These are phyloP conservation scores for Lichina pygmaea DNA, from an alignment of 495 filamentous ascomycete genomes.

Conservation along the genomic window DNA sequence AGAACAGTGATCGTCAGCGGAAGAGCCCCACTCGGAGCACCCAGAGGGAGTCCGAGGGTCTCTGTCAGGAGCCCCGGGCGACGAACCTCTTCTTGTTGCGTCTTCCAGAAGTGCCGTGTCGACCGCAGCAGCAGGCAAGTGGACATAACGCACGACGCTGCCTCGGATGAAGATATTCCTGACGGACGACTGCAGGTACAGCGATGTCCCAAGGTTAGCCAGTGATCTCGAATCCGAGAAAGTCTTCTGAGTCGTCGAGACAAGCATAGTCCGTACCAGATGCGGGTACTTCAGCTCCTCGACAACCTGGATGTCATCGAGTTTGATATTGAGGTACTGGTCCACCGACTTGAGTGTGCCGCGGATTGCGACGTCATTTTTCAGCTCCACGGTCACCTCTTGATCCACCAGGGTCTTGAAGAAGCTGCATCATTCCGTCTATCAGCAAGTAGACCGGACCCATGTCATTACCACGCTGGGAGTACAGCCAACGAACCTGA, in stretches of 20 bases:
- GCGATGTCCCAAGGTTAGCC: neutral
- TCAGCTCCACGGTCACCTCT: constrained; percentile 87
- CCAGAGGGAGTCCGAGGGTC: neutral
- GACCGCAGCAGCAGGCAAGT: constrained; percentile 65
- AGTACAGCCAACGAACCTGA: constrained; percentile 18
- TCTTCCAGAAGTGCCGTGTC: constrained; percentile 84
- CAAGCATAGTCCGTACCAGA: constrained; percentile 24
- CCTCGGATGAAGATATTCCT: constrained; percentile 97
- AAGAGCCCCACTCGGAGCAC: neutral
- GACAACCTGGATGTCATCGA: constrained; percentile 75
- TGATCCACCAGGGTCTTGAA: constrained; percentile 99
- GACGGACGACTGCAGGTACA: constrained; percentile 35
- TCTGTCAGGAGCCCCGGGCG: constrained; percentile 6
- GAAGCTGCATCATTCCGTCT: constrained; percentile 31
- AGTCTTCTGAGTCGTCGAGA: no score
- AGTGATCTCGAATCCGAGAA: neutral
- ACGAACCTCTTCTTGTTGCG: constrained; percentile 68
- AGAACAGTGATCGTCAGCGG: neutral
- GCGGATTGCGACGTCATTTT: constrained; percentile 92
- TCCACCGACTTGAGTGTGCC: constrained; percentile 90
- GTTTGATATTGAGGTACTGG: constrained; percentile 97
- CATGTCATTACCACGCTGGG: neutral
- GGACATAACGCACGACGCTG: constrained; percentile 86
- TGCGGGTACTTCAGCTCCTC: constrained; percentile 87
- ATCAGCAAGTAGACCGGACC: neutral